These are phyloP conservation scores for Triangularia verruculosa DNA, from an alignment of 2,329 filamentous ascomycete species.

Conservation along the genomic window DNA sequence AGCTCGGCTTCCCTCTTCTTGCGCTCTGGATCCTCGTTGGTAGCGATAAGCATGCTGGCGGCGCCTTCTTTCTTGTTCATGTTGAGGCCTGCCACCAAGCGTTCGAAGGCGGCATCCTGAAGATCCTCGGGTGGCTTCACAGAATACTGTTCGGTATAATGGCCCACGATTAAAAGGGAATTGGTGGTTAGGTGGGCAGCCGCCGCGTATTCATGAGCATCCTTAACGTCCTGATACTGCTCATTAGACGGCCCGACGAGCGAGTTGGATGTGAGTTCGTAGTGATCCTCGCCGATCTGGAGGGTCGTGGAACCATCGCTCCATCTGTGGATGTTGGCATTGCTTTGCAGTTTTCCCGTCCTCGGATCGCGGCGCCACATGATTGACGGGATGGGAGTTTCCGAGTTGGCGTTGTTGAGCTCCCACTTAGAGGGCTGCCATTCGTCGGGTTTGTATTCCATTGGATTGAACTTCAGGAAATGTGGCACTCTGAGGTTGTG, in stretches of 20 bases:
- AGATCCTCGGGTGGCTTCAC: slow-evolving; percentile 65
- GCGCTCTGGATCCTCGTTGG: slow-evolving; percentile 71
- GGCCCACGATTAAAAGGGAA: slow-evolving; percentile 69
- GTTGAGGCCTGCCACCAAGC: slow-evolving; percentile 65
- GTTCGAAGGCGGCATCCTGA: slow-evolving; percentile 68
- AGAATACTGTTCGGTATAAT: slow-evolving; percentile 69
- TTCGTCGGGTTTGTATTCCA: slow-evolving; percentile 61
- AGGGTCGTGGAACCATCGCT: slow-evolving; percentile 76
- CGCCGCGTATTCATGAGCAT: slow-evolving; percentile 73
- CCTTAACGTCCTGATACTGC: slow-evolving; percentile 63
- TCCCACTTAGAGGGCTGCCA: slow-evolving; percentile 62
- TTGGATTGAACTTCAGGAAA: slow-evolving; percentile 68
- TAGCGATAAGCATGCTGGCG: slow-evolving; percentile 65
- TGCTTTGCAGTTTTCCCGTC: slow-evolving; percentile 68
- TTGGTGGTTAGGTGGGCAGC: slow-evolving; percentile 67
- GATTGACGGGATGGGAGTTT: slow-evolving; percentile 61
- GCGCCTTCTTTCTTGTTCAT: slow-evolving; percentile 55
- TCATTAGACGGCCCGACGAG: slow-evolving; percentile 61
- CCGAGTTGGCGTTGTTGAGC: slow-evolving; percentile 49
- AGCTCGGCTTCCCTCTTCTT: slow-evolving; percentile 70
- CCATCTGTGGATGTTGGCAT: slow-evolving; percentile 72
- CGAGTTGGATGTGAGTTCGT: slow-evolving; percentile 67
- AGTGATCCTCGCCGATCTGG: slow-evolving; percentile 72
- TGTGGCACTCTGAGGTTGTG: slow-evolving; percentile 69
- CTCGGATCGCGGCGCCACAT: slow-evolving; percentile 66